Conservation (phyloP, 2,329 filamentous ascomycete species). For the Aspergillus puulaauensis region DNA sequence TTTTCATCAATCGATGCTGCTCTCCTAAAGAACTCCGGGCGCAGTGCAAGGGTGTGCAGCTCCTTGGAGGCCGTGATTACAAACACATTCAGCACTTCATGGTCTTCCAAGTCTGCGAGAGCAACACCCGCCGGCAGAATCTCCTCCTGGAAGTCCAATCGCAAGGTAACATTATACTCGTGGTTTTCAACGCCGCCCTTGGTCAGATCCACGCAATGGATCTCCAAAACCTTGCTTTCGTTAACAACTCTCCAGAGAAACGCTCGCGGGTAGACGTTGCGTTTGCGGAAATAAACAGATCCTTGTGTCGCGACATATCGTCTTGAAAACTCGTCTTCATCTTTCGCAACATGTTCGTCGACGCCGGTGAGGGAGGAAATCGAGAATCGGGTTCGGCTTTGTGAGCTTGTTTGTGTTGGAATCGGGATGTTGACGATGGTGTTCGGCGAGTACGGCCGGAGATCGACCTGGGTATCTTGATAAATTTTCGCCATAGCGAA, state of each 20-base stretch:
- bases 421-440: constrained; percentile 71
- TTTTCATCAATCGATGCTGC: constrained; percentile 68
- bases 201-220: constrained; percentile 79
- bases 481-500: constrained; percentile 68
- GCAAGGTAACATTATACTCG: constrained; percentile 73
- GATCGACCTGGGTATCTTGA: constrained; percentile 83
- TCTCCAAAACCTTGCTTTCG: constrained; percentile 73
- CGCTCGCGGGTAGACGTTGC: constrained; percentile 73
- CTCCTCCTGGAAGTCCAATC: constrained; percentile 71
- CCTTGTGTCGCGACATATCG: constrained; percentile 74
- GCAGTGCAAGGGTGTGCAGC: constrained; percentile 79
- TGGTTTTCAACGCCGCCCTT: constrained; percentile 60
- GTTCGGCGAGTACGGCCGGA: constrained; percentile 69
- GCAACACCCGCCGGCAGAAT: constrained; percentile 78
- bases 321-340: constrained; percentile 65
- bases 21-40: constrained; percentile 77
- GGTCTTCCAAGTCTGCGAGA: constrained; percentile 75
- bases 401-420: constrained; percentile 49
- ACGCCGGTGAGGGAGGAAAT: constrained; percentile 44
- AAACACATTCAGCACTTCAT: constrained; percentile 75
- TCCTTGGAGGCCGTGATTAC: constrained; percentile 76
- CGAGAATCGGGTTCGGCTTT: constrained; percentile 47
- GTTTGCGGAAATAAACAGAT: constrained; percentile 79
- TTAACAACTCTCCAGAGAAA: constrained; percentile 91
- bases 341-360: constrained; percentile 53